phyloP scores from a whole-genome alignment of 2,329 filamentous ascomycete species.

The Pseudomassariella vexata region DNA sequence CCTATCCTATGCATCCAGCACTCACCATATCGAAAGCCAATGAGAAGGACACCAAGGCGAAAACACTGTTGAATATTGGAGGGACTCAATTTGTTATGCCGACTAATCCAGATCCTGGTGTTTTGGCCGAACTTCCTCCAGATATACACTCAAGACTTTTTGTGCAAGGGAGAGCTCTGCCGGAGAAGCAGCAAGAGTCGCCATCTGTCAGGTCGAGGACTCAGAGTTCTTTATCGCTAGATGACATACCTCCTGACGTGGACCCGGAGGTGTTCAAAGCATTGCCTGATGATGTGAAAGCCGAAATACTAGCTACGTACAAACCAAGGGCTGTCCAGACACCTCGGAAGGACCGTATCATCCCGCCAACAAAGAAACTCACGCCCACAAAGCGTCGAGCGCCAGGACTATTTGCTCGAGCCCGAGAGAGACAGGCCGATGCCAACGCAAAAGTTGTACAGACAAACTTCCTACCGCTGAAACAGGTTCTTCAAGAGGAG shows the following conservation, averaged over 20 bases:
- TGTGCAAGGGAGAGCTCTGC: conserved; percentile 39
- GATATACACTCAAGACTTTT: conserved; percentile 77
- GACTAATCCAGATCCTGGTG: conserved; percentile 71
- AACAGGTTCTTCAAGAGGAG: conserved; percentile 22
- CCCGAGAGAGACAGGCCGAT: conserved; percentile 45
- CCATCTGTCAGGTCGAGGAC: conserved; percentile 30
- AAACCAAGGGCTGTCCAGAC: conserved; percentile 32
- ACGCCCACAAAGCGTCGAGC: conserved; percentile 64
- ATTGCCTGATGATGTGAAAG: conserved; percentile 78
- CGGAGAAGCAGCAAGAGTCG: conserved; percentile 22
- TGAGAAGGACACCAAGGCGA: conserved; percentile 49
- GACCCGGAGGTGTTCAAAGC: conserved; percentile 80
- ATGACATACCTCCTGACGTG: conserved; percentile 64
- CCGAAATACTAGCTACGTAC: conserved; percentile 76
- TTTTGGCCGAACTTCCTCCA: conserved; percentile 74
- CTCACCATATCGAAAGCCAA: conserved; percentile 44
- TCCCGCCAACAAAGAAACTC: conserved; percentile 44
- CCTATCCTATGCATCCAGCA: conserved; percentile 41
- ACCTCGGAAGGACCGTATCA: conserved; percentile 49
- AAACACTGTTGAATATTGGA: conserved; percentile 66
- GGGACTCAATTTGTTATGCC: conserved; percentile 94
- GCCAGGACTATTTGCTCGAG: conserved; percentile 34
- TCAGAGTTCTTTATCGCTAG: conserved; percentile 26
- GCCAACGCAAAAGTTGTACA: conserved; percentile 61
- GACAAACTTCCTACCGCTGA: conserved; percentile 60